These are phyloP conservation scores for Bipolaris victoriae DNA, from an alignment of 2,329 filamentous ascomycete genomes.

Conservation along the genomic window DNA sequence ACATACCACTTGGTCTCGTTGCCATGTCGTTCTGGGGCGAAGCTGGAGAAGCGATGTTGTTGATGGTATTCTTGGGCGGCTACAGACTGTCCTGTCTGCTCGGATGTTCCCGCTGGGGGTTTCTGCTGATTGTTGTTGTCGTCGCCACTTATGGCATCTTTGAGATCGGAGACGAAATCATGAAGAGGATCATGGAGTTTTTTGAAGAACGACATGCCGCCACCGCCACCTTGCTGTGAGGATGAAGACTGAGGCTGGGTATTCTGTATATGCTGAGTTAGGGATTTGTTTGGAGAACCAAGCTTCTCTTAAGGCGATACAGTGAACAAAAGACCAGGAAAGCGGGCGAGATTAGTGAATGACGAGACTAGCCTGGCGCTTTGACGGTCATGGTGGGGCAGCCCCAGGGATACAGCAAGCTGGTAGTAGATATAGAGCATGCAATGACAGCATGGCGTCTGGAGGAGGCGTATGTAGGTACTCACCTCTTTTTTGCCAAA, in stretches of 20 bases:
- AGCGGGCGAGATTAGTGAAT: conserved; percentile 9
- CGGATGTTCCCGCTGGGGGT: conserved; percentile 41
- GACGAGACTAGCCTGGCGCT: conserved; percentile 19
- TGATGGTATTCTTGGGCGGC: conserved; percentile 49
- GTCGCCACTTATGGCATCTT: conserved; percentile 55
- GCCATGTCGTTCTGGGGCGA: conserved; percentile 74
- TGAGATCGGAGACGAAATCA: conserved; percentile 58
- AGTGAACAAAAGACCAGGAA: conserved; percentile 5
- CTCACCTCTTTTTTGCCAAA: conserved; percentile 43
- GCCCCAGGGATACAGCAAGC: conserved; percentile 17
- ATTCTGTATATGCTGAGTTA: conserved; percentile 16
- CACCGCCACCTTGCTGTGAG: conserved; percentile 30
- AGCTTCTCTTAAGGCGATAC: conserved; percentile 3
- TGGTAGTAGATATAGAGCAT: conserved; percentile 16
- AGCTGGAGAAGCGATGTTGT: conserved; percentile 64
- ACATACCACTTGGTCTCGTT: conserved; percentile 86
- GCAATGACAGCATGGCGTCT: conserved; percentile 29
- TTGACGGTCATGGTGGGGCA: conserved; percentile 18
- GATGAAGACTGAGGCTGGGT: conserved; percentile 34
- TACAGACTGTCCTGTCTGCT: conserved; percentile 29
- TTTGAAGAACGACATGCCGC: conserved; percentile 56
- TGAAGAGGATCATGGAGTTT: conserved; percentile 62
- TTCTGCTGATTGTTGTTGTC: conserved; percentile 51
- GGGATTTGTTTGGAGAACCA: background rate
- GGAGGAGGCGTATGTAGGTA: conserved; percentile 16